These are phyloP conservation scores for Carpinus viminea DNA, from an alignment of 306 rosid species.

Conservation along the genomic window DNA sequence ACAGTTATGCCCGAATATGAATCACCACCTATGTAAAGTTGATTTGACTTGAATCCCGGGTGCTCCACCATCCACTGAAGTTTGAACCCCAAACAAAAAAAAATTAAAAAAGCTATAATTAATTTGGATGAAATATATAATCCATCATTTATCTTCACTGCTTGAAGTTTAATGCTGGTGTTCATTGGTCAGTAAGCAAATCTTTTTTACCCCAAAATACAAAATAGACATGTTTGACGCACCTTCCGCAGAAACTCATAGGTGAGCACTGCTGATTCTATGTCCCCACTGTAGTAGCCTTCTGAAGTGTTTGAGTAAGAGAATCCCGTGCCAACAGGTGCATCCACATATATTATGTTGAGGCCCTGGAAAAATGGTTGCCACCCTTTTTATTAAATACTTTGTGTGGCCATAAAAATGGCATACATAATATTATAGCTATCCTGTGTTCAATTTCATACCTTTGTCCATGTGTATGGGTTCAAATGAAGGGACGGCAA, in stretches of 20 bases:
- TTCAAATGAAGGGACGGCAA: conserved; percentile 25
- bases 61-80: conserved; percentile 23
- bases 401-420: not conserved
- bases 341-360: conserved; percentile 28
- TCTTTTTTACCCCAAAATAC: not conserved
- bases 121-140: not conserved
- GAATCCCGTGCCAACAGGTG: conserved; percentile 34
- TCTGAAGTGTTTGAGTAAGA: conserved; percentile 28
- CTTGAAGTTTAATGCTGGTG: not conserved
- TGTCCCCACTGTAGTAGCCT: conserved; percentile 23
- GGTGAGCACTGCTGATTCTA: conserved; percentile 12
- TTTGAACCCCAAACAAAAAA: not conserved
- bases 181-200: not conserved
- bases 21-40: conserved; percentile 32
- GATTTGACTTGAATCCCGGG: conserved; percentile 21
- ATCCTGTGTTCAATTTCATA: not conserved
- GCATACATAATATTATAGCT: not conserved
- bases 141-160: no score
- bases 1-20: conserved; percentile 31
- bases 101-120: not conserved
- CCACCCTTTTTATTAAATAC: not conserved
- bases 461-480: conserved; percentile 31
- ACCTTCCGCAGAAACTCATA: conserved; percentile 27
- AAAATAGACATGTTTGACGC: not conserved
- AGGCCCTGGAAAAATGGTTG: conserved; percentile 14